Evolutionary conservation across 148 eudicot genomes (phyloP).

Genomic region (Diospyros lotus): DNA sequence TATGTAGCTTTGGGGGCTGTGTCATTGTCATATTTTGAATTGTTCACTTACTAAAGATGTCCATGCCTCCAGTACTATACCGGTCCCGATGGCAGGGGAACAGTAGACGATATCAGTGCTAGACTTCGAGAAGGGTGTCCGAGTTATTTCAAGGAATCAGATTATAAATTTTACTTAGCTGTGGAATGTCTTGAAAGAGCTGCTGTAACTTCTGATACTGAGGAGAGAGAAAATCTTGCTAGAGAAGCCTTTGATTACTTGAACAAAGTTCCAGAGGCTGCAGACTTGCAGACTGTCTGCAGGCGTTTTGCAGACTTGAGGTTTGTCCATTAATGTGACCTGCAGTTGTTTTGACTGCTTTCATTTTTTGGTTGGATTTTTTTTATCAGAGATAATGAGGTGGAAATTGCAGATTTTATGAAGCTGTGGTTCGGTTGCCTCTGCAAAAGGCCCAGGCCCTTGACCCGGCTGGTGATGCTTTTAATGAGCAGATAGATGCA

Average conservation of each 20-base stretch:
- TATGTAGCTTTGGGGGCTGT: neutral
- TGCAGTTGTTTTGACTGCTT: neutral
- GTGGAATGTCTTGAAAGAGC: conserved; percentile 99
- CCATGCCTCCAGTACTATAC: conserved; percentile 71
- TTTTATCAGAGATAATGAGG: conserved; percentile 4
- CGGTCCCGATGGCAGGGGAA: conserved; percentile 96
- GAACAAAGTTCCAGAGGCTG: conserved; percentile 89
- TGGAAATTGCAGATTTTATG: conserved; percentile 71
- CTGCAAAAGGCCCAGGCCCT: conserved; percentile 92
- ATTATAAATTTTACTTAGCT: conserved; percentile 91
- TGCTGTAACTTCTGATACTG: conserved; percentile 66
- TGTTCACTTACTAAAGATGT: conserved; percentile 16
- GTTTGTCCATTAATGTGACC: conserved; percentile 26
- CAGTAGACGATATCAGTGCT: conserved; percentile 85
- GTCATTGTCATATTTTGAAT: conserved; percentile 1
- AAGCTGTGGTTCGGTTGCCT: conserved; percentile 96
- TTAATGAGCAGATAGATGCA: conserved; percentile 79
- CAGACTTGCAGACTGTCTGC: conserved; percentile 87
- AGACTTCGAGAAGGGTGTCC: conserved; percentile 92
- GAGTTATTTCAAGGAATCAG: conserved; percentile 93
- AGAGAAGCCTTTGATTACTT: conserved; percentile 81
- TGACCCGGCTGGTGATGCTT: conserved; percentile 92
- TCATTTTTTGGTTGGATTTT: conserved; percentile 1
- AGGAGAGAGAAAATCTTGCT: conserved; percentile 79
- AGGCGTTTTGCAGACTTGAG: conserved; percentile 94